Evolutionary conservation across 2,329 filamentous ascomycete species (phyloP), one percentile per base, ranked within the genome.

Genomic region (Knufia petricola): DNA sequence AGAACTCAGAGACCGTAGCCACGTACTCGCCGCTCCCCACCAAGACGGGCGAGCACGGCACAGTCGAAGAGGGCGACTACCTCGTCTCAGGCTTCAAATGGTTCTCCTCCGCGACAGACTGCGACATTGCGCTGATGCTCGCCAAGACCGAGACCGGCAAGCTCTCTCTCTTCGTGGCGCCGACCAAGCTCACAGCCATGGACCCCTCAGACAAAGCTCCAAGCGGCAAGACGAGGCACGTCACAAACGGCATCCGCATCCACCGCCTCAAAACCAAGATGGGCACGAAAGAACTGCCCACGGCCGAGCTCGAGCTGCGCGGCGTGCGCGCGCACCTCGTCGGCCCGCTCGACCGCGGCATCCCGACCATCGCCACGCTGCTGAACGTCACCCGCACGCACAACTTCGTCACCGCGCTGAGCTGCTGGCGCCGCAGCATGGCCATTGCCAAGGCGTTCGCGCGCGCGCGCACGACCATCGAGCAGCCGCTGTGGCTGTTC

Each of bases 11-110:
- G 46, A 66, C 64, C 3, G 57, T 59, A 38, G 64, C 64, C 28
- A 13, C 13, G 83, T 87, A 82, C 0, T 83, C 77, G 34, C 36
- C 26, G 21, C 21, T 19, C 50, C 51, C 26, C 12, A 37, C 19
- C 24, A 55, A 49, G 31, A 49, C 39, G 21, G 53, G 38, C 34
- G 52, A 41, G 3, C 53, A 52, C 15, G 55, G 54, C 6, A 48
- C 20, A 3, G 36, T 61, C 0, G 61, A 54, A 10, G 58, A 60
- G 12, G 79, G 80, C 0, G 76, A 77, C 0, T 67, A 65, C 44
- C 48, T 62, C 4, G 73, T 86, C 51, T 30, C 28, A 72, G 83
- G 83, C 0, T 85, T 85, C 70, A 85, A 86, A 58, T 86, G 81
- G 75, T 84, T 85, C 64, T 81, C 76, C 31, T 79, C 73, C 2